A percentile compares a stretch with the other conserved stretches of the same genome.
Conservation (phyloP, 805 yeast genomes). For the Wickerhamiella shivajii region DNA sequence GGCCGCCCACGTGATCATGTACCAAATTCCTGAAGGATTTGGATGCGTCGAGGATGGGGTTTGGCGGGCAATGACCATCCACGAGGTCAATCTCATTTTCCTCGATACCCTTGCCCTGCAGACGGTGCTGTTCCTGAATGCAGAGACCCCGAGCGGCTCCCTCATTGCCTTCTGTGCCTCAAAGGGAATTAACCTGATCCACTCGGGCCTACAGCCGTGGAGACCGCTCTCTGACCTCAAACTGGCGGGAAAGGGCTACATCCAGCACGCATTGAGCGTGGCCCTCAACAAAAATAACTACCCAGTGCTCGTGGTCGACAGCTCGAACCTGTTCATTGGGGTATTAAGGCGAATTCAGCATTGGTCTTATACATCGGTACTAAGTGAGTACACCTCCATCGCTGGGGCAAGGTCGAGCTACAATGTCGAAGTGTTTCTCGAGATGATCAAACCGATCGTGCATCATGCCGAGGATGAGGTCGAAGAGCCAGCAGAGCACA, state of each 20-base stretch:
- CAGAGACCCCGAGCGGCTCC: slow-evolving; percentile 68
- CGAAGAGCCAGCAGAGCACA: slow-evolving; percentile 26
- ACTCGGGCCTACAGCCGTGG: slow-evolving; percentile 28
- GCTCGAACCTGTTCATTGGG: slow-evolving; percentile 67
- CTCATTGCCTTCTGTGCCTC: slow-evolving; percentile 50
- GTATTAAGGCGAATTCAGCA: slow-evolving; percentile 67
- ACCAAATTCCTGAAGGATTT: slow-evolving; percentile 60
- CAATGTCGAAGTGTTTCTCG: slow-evolving; percentile 69
- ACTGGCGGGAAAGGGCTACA: slow-evolving; percentile 52
- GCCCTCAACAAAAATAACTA: slow-evolving; percentile 47
- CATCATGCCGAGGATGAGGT: slow-evolving; percentile 38
- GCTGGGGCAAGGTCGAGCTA: slow-evolving; percentile 62
- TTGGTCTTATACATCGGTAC: slow-evolving; percentile 76
- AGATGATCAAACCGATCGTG: slow-evolving; percentile 45
- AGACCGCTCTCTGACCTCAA: slow-evolving; percentile 44
- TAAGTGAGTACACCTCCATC: slow-evolving; percentile 71
- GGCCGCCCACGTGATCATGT: slow-evolving; percentile 8
- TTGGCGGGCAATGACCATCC: slow-evolving; percentile 67
- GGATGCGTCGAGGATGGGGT: slow-evolving; percentile 83
- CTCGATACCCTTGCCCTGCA: slow-evolving; percentile 55
- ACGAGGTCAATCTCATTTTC: slow-evolving; percentile 63
- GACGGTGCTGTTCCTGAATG: slow-evolving; percentile 62
- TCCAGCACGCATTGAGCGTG: slow-evolving; percentile 51
- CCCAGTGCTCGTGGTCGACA: slow-evolving; percentile 63
- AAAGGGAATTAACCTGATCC: slow-evolving; percentile 22